These are phyloP conservation scores for Colletotrichum euphorbiae DNA, from an alignment of 2,329 filamentous ascomycete species.

Conservation along the genomic window DNA sequence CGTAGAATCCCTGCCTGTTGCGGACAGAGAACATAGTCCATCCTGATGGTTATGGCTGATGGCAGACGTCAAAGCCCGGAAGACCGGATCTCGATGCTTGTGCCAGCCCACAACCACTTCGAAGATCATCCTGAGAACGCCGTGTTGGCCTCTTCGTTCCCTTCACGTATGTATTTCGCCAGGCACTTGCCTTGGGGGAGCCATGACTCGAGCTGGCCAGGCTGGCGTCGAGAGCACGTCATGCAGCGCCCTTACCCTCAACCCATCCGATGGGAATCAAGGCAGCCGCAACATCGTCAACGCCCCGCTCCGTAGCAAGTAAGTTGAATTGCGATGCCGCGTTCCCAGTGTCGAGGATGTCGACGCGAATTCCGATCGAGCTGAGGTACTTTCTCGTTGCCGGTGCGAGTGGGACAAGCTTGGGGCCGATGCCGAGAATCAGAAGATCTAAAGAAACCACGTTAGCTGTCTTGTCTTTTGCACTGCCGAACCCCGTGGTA, in stretches of 20 bases:
- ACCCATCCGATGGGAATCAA: conserved; percentile 88
- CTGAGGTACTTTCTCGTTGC: conserved; percentile 79
- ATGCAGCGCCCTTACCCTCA: conserved; percentile 63
- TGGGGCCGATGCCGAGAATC: conserved; percentile 85
- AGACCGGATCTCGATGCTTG: background rate
- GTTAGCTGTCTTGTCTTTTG: conserved; percentile 1
- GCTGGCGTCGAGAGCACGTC: conserved; percentile 8
- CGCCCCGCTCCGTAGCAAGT: conserved; percentile 91
- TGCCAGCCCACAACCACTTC: background rate
- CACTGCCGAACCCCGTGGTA: background rate
- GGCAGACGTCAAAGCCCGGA: background rate
- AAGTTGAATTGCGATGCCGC: conserved; percentile 95
- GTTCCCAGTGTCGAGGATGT: conserved; percentile 92
- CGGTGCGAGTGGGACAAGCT: conserved; percentile 81
- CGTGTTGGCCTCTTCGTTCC: background rate
- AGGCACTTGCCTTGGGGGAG: background rate
- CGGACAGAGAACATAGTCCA: too few species aligned
- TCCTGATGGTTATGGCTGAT: too few species aligned
- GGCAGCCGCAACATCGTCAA: conserved; percentile 86
- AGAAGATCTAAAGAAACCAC: conserved; percentile 74
- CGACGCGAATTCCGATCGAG: conserved; percentile 83
- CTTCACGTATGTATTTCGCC: background rate
- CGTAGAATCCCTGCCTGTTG: too few species aligned
- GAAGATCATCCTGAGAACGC: conserved; percentile 4
- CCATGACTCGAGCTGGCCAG: conserved; percentile 12